These are phyloP conservation scores for Phytopythium vexans DNA, from an alignment of 352 stramenopile genomes.

Conservation along the genomic window DNA sequence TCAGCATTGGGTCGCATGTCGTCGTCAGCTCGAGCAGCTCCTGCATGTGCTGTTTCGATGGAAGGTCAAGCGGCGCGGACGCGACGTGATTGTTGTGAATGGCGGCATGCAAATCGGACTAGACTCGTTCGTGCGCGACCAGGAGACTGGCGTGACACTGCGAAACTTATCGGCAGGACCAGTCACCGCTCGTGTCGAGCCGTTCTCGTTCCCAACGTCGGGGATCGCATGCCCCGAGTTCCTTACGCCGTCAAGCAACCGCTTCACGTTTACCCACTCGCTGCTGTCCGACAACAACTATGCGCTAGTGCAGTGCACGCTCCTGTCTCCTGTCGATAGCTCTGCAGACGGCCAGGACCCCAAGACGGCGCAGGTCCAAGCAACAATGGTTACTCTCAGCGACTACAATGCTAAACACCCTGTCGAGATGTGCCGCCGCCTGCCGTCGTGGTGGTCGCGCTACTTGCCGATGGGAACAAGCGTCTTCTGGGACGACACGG, in stretches of 20 bases:
- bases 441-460: slow-evolving; percentile 49
- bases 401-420: slow-evolving; percentile 16
- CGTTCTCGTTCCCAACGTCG: slow-evolving; percentile 30
- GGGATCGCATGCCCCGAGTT: slow-evolving; percentile 58
- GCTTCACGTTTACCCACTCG: slow-evolving; percentile 53
- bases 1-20: slow-evolving; percentile 73
- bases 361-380: too few species aligned
- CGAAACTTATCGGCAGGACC: slow-evolving; percentile 62
- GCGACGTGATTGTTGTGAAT: slow-evolving; percentile 69
- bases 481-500: slow-evolving; percentile 74
- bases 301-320: slow-evolving; percentile 29
- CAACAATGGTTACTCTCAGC: too few species aligned
- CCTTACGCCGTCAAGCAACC: slow-evolving; percentile 22
- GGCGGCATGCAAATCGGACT: slow-evolving; percentile 59
- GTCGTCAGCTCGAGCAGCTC: slow-evolving; percentile 64
- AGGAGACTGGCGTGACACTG: slow-evolving; percentile 37
- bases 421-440: slow-evolving; percentile 31
- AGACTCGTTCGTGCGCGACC: slow-evolving; percentile 60
- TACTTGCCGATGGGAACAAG: slow-evolving; percentile 59
- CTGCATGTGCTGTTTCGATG: slow-evolving; percentile 68
- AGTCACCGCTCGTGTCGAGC: slow-evolving; percentile 45
- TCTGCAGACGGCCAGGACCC: too few species aligned
- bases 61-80: slow-evolving; percentile 66
- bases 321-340: slow-evolving; percentile 5
- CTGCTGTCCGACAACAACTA: slow-evolving; percentile 59